Base-by-base conservation (phyloP, 495 filamentous ascomycete species). In the Talaromyces liani region DNA sequence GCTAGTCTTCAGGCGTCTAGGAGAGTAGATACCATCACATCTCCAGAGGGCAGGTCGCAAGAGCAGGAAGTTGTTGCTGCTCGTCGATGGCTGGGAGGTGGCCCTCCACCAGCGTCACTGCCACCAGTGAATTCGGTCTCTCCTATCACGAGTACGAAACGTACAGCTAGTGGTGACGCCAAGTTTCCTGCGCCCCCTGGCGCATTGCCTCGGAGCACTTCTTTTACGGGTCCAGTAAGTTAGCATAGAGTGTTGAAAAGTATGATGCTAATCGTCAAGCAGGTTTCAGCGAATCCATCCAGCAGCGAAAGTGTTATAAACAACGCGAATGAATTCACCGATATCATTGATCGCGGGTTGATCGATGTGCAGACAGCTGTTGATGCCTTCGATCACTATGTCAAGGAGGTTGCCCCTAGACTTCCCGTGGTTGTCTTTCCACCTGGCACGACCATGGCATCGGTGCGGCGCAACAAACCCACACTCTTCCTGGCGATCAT, bases 401-500 rank as follows among this genome's bases (percentile, higher is more conserved):
- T 82, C 4, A 80, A 83, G 7, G 72, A 84, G 9, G 85, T 93
- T 75, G 74, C 78, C 4, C 83, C 82, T 2, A 84, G 89, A 65
- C 80, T 92, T 33, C 91, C 91, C 0, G 86, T 82, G 2, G 86
- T 92, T 16, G 80, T 89, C 47, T 87, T 92, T 65, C 79, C 86
- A 8, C 67, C 79, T 10, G 79, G 75, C 12, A 87, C 80, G n/a
- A 88, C 85, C 4, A 84, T 81, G 1, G 74, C 76, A 20, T 81
- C 88, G 61, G 64, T 93, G 22, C 82, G 89, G 22, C 80, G 77
- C 64, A 75, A 77, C 10, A 88, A 85, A 71, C 91, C 91, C 3
- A 85, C 85, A 7, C 71, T 94, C 5, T 93, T 92, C 67, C 78
- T 92, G n/a, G 77, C 88, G 55, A 84, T 92, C 62, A 80, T 94